phyloP scores from a whole-genome alignment of 331 rosid species.

The Pyrus hybrid region DNA sequence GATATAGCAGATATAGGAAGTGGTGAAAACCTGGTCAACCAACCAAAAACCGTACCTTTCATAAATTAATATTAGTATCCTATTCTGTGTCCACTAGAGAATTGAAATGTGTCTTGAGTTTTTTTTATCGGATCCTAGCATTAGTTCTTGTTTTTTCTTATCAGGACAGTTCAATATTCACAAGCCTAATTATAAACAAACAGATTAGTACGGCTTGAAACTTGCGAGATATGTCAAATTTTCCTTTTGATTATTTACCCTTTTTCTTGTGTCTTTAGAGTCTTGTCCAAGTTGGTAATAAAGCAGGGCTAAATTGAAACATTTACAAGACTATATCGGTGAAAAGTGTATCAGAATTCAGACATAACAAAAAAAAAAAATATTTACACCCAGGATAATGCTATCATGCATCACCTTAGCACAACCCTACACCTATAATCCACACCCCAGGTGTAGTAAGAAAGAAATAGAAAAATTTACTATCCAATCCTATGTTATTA shows the following conservation, averaged over 20 bases:
- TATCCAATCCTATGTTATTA: neutral
- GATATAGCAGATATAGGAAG: constrained; percentile 83
- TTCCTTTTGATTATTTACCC: neutral
- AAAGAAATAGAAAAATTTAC: neutral
- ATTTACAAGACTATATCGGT: neutral
- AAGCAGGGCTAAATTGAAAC: neutral
- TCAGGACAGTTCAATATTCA: neutral
- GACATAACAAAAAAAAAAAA: neutral
- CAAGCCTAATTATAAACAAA: neutral
- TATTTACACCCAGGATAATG: neutral
- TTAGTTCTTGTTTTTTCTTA: neutral
- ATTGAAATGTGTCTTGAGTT: neutral
- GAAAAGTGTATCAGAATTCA: neutral
- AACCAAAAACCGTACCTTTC: constrained; percentile 6
- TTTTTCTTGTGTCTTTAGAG: neutral
- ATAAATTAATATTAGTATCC: neutral
- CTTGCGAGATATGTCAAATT: neutral
- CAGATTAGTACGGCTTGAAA: neutral
- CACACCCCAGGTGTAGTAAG: neutral
- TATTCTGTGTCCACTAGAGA: neutral
- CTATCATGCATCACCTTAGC: neutral
- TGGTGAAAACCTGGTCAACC: constrained; percentile 59
- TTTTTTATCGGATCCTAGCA: neutral
- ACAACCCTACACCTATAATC: neutral
- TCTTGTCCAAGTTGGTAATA: neutral